Percentiles rank a stretch among this genome's conserved stretches.
phyloP scores from a whole-genome alignment of 2,329 filamentous ascomycete species.

The Trichophyton equinum region DNA sequence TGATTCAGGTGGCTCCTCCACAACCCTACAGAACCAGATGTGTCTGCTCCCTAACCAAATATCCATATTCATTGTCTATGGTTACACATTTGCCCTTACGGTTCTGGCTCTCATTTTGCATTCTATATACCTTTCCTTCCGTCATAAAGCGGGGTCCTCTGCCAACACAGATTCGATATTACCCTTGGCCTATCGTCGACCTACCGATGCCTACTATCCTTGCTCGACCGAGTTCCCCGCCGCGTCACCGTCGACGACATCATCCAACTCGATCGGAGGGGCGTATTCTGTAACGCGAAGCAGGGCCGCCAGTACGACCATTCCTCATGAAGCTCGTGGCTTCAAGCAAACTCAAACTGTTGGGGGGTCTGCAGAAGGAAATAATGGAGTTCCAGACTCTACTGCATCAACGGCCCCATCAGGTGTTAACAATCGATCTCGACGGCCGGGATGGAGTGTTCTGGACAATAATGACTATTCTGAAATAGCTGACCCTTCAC shows the following conservation, averaged over 20 bases:
- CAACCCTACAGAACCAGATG: constrained; percentile 73
- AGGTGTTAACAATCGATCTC: constrained; percentile 31
- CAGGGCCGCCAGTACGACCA: neutral
- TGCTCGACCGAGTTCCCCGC: constrained; percentile 14
- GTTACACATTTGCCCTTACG: constrained; percentile 46
- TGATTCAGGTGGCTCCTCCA: constrained; percentile 13
- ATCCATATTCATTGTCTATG: constrained; percentile 70
- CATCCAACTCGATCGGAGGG: constrained; percentile 6
- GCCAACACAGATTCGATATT: constrained; percentile 16
- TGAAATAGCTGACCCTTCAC: neutral
- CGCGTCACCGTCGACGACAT: constrained; percentile 6
- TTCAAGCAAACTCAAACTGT: constrained; percentile 9
- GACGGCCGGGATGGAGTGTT: constrained; percentile 15
- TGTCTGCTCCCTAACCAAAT: constrained; percentile 86
- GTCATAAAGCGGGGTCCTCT: constrained; percentile 12
- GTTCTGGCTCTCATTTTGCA: constrained; percentile 36
- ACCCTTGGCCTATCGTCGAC: constrained; percentile 19
- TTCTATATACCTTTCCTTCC: constrained; percentile 26
- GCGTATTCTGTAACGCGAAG: neutral
- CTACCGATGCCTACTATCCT: constrained; percentile 16
- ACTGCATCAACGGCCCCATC: constrained; percentile 13
- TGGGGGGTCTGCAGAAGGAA: constrained; percentile 3
- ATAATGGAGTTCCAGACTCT: neutral
- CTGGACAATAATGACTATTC: constrained; percentile 8
- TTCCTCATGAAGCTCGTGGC: constrained; percentile 4